phyloP scores from a whole-genome alignment of 495 filamentous ascomycete species.

The Aspergillus indologenus region DNA sequence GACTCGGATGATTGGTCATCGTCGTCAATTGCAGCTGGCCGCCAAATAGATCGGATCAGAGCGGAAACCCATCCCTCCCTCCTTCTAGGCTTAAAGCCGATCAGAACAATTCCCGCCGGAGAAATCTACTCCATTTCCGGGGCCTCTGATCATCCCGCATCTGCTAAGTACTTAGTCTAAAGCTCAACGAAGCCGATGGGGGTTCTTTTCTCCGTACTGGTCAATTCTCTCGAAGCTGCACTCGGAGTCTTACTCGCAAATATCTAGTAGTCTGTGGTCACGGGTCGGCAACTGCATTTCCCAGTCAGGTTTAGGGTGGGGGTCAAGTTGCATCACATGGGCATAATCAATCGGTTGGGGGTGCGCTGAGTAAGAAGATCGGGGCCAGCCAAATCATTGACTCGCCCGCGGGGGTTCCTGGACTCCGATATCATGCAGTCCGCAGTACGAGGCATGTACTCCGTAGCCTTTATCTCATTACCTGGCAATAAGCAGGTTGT shows the following conservation, averaged over 20 bases:
- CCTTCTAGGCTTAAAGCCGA: background rate
- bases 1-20: no score
- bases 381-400: background rate
- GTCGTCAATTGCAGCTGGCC: no score
- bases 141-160: constrained; percentile 2
- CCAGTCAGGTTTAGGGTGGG: constrained; percentile 25
- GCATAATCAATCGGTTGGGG: constrained; percentile 13
- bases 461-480: no score
- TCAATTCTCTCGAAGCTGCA: no score
- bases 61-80: background rate
- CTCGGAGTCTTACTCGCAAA: no score
- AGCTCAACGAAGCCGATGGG: no score
- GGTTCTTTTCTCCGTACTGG: constrained; percentile 4
- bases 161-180: background rate
- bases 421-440: no score
- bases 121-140: background rate
- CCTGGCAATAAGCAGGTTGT: no score
- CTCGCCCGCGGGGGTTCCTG: background rate
- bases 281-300: constrained; percentile 19
- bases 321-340: constrained; percentile 9
- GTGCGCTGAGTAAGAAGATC: constrained; percentile 1
- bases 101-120: background rate
- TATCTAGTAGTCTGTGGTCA: background rate
- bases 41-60: background rate
- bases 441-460: no score